phyloP scores from a whole-genome alignment of 305 asterid genomes.

The Solanum chacoense region DNA sequence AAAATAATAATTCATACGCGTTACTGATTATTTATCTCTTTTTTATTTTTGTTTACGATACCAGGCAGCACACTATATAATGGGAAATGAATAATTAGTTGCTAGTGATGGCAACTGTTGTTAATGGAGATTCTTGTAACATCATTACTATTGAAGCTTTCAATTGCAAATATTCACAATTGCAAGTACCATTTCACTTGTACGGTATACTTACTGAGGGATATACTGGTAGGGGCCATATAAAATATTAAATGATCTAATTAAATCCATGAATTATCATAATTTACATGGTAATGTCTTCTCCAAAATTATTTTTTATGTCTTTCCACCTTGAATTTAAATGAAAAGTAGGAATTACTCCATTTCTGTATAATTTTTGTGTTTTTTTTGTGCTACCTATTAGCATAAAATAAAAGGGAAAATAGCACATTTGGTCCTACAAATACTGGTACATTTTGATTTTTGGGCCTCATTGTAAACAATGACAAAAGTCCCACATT shows the following conservation, averaged over 20 bases:
- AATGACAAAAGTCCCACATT: no score
- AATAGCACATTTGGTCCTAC: neutral
- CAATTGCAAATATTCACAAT: neutral
- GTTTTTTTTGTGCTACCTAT: neutral
- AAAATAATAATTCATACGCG: neutral
- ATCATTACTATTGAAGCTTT: neutral
- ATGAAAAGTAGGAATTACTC: neutral
- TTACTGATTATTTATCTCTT: neutral
- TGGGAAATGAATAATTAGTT: neutral
- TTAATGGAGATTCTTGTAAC: neutral
- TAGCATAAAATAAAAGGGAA: neutral
- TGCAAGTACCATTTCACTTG: neutral
- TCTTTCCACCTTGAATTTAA: neutral
- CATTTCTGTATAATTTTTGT: neutral
- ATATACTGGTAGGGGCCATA: neutral
- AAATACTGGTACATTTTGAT: neutral
- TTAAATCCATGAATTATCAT: neutral
- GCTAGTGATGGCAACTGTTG: neutral
- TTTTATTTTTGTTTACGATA: neutral
- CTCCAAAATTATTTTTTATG: neutral
- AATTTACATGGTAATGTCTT: neutral
- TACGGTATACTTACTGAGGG: neutral
- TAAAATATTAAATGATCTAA: neutral
- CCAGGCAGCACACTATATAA: neutral
- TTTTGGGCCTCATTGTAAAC: neutral